Percentiles rank a stretch among this genome's conserved stretches.
These are phyloP conservation scores for Breynia disticha DNA, from an alignment of 441 rosid species.

Conservation along the genomic window DNA sequence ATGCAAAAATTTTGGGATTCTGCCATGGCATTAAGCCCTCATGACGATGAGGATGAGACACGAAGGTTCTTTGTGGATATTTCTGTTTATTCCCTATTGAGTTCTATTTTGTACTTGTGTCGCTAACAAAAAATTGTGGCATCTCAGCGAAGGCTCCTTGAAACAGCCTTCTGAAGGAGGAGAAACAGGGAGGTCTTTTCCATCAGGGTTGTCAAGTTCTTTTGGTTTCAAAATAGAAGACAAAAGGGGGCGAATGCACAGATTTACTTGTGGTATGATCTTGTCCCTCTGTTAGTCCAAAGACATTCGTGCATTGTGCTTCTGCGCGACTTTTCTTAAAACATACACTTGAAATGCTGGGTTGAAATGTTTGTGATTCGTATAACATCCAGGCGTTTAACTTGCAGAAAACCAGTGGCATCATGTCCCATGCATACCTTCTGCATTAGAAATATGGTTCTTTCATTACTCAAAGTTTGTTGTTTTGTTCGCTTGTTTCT, in stretches of 20 bases:
- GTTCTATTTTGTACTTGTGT: conserved; percentile 1
- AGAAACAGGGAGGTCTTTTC: conserved; percentile 55
- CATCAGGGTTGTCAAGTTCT: conserved; percentile 28
- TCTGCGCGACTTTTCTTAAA: background rate
- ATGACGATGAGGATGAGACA: conserved; percentile 73
- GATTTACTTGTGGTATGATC: conserved; percentile 73
- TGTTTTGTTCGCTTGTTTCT: conserved; percentile 11
- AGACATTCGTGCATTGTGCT: background rate
- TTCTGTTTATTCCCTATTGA: conserved; percentile 8
- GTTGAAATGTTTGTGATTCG: too few relatives aligned
- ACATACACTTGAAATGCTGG: too few relatives aligned
- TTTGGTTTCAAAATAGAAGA: conserved; percentile 88
- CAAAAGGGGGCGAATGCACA: conserved; percentile 75
- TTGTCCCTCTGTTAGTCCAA: background rate
- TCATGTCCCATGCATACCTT: background rate
- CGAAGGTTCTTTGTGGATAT: conserved; percentile 40
- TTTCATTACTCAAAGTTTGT: conserved; percentile 6
- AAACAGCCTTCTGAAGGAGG: conserved; percentile 67
- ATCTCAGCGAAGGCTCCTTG: conserved; percentile 70
- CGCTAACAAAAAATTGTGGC: conserved; percentile 13
- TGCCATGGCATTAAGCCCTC: conserved; percentile 67
- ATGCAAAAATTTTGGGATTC: conserved; percentile 99
- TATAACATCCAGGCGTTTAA: too few relatives aligned
- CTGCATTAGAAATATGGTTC: background rate
- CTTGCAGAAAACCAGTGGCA: too few relatives aligned